A percentile compares a stretch with the other conserved stretches of the same genome.
These are phyloP conservation scores for Globisporangium perplexum DNA, from an alignment of 352 stramenopile species.

Conservation along the genomic window DNA sequence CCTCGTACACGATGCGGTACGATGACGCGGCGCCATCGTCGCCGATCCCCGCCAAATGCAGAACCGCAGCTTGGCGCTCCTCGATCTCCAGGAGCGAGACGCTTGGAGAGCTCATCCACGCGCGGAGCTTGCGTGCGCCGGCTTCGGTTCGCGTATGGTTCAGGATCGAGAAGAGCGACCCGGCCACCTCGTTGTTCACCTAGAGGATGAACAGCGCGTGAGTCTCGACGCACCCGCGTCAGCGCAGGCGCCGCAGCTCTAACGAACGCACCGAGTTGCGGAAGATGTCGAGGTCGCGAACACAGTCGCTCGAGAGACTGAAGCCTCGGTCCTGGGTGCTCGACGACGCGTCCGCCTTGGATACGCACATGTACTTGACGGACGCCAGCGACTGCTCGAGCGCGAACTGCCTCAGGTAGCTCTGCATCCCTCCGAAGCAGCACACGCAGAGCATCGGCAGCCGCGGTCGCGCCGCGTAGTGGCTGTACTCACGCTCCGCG, in stretches of 20 bases:
- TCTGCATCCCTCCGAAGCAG: background rate
- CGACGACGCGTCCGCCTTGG: background rate
- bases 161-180: background rate
- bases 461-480: background rate
- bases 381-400: background rate
- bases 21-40: background rate
- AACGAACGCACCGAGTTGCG: constrained; percentile 29
- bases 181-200: background rate
- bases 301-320: constrained; percentile 16
- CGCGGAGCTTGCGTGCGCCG: background rate
- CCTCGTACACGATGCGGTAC: background rate
- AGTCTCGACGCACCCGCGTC: background rate
- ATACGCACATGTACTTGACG: background rate
- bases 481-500: background rate
- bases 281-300: constrained; percentile 33
- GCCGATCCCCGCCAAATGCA: background rate
- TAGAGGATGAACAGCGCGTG: background rate
- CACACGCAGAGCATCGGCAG: background rate
- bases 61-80: background rate
- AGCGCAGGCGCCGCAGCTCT: constrained; percentile 6
- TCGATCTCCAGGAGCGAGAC: background rate
- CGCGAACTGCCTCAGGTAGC: background rate
- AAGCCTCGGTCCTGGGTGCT: constrained; percentile 10
- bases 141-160: background rate
- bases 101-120: background rate